Base-by-base conservation (phyloP, 1,284 basidiomycete genomes). In the Heterobasidion occidentale region DNA sequence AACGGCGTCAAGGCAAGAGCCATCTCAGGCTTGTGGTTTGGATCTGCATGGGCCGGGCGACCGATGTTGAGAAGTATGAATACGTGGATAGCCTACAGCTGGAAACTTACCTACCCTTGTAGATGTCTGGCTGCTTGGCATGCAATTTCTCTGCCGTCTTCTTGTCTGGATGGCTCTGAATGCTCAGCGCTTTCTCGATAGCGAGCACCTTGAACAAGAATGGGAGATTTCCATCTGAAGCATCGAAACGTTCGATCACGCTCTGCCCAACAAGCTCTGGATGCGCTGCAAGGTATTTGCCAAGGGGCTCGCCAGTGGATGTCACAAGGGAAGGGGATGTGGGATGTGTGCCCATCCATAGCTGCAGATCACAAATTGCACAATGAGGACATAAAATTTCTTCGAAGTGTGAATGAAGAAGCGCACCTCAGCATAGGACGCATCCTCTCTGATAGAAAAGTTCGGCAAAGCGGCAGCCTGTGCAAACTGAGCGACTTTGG, bases 321-420 rank as follows among this genome's bases (percentile, higher is more conserved):
- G 57, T 60, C 27, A 91, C 72, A 50, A 75, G 80, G 2, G 94
- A 94, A 0, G 96, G 96, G 9, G 93, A 83, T 27, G 81, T 91
- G 1, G 92, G 81, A 67, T 99, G 97, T 0, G 97, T 98, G 15
- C 97, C 97, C 96, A 99, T 99, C 97, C 97, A 99, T 48, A 97
- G 75, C 92, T 96, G 65, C 17, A 11, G 7, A 17, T 35, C 53
- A 54, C 36, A 44, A 48, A 44, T 17, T 49, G 57, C 46, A 54
- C 36, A 44, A 15, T 17, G 50, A 48, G 35, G 15, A 57, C 48
- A 59, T 51, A 46, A 33, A 15, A 27, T 27, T 15, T 56, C 51
- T 62, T 60, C 57, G 36, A 36, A 38, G 8, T 12, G 11, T 36
- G 17, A 9, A 56, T 36, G 46, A n/a, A 49, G 36, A 56, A 52